These are phyloP conservation scores for Aschersonia sp. DNA, from an alignment of 2,329 filamentous ascomycete species.

Conservation along the genomic window DNA sequence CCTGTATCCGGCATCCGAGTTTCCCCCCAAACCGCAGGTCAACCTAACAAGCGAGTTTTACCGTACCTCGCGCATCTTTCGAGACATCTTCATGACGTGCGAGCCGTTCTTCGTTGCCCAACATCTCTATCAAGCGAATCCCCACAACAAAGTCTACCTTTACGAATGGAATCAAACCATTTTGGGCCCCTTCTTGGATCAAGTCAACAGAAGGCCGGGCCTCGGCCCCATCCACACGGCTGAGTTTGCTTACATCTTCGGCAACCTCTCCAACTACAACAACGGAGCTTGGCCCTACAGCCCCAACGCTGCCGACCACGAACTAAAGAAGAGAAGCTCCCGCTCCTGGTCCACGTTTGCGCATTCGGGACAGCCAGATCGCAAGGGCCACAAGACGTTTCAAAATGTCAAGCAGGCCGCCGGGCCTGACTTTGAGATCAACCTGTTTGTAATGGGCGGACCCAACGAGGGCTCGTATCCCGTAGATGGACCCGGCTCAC, in stretches of 20 bases:
- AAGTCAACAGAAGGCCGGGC: conserved; percentile 17
- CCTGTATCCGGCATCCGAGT: conserved; percentile 35
- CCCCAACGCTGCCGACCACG: conserved; percentile 23
- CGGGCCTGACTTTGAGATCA: conserved; percentile 9
- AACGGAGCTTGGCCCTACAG: conserved; percentile 18
- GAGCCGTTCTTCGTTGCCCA: conserved; percentile 27
- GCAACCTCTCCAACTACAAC: conserved; percentile 28
- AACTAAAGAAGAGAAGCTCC: conserved; percentile 22
- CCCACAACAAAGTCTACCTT: conserved; percentile 27
- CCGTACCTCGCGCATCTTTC: conserved; percentile 30
- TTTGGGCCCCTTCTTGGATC: conserved; percentile 25
- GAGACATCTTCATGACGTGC: conserved; percentile 37
- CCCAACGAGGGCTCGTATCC: conserved; percentile 25
- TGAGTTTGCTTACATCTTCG: conserved; percentile 38
- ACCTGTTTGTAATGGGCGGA: conserved; percentile 29
- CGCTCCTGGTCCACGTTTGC: conserved; percentile 34
- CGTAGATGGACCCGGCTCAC: conserved; percentile 18
- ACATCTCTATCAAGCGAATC: conserved; percentile 16
- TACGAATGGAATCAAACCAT: conserved; percentile 41
- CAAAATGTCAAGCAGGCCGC: conserved; percentile 25
- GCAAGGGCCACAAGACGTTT: conserved; percentile 20
- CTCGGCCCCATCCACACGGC: conserved; percentile 35
- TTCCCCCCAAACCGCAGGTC: conserved; percentile 19
- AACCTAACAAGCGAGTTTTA: conserved; percentile 32
- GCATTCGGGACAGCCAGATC: conserved; percentile 18